These are phyloP conservation scores for Nicotiana obtusifolia DNA, from an alignment of 257 asterid species.

Conservation along the genomic window DNA sequence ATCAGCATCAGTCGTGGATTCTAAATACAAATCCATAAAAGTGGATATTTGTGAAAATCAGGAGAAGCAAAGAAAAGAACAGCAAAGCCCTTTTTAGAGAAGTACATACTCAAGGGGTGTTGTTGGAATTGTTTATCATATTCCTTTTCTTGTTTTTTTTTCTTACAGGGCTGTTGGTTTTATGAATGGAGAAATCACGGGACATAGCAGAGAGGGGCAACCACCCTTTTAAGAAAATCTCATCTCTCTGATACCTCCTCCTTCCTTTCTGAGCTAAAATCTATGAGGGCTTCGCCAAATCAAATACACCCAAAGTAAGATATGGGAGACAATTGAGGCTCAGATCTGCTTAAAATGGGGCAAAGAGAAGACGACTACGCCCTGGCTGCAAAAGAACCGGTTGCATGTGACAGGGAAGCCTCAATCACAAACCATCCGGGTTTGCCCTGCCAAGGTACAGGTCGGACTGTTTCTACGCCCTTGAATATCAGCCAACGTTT, in stretches of 20 bases:
- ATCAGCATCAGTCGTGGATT: no score
- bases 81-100: background rate
- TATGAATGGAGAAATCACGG: conserved; percentile 9
- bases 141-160: background rate
- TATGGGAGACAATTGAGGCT: conserved; percentile 2
- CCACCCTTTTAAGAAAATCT: conserved; percentile 23
- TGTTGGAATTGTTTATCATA: background rate
- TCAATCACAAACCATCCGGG: conserved; percentile 10
- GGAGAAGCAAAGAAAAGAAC: background rate
- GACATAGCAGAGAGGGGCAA: conserved; percentile 31
- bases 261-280: background rate
- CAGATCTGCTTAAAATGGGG: background rate
- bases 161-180: background rate
- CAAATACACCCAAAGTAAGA: no score
- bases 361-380: background rate
- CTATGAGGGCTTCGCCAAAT: background rate
- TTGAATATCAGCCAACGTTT: no score
- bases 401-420: background rate
- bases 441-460: conserved; percentile 33
- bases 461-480: background rate
- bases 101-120: background rate
- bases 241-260: conserved; percentile 7
- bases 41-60: no score
- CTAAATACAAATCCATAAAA: no score
- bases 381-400: conserved; percentile 10